Evolutionary conservation across 371 early-diverging fungal genomes (phyloP).

Genomic region (Fennellomyces sp.): DNA sequence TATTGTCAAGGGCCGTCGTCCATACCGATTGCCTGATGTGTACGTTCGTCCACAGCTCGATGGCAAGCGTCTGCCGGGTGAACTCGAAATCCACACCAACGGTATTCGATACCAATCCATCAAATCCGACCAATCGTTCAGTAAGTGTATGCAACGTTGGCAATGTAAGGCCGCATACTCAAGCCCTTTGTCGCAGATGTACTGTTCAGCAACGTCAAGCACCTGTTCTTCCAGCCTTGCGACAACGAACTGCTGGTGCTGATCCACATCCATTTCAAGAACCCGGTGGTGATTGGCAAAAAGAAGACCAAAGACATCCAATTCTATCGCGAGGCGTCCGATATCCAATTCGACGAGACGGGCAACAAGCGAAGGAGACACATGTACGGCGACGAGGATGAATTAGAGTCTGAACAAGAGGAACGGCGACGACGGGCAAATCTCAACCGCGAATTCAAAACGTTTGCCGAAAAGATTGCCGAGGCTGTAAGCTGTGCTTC

Average conservation of each 20-base stretch:
- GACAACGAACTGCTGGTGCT: constrained; percentile 95
- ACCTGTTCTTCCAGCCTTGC: constrained; percentile 98
- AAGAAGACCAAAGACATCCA: constrained; percentile 99
- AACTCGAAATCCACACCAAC: constrained; percentile 93
- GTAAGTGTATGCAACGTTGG: constrained; percentile 38
- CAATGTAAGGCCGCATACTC: neutral
- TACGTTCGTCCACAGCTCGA: constrained; percentile 86
- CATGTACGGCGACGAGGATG: constrained; percentile 97
- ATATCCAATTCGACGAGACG: constrained; percentile 96
- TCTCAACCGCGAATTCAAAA: constrained; percentile 94
- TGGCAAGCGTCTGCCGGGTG: constrained; percentile 89
- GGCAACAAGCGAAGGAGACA: constrained; percentile 92
- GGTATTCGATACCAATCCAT: constrained; percentile 91
- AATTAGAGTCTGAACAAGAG: constrained; percentile 94
- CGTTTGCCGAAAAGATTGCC: constrained; percentile 92
- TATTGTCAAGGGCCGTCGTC: constrained; percentile 80
- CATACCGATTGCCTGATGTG: constrained; percentile 83
- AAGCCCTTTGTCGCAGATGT: constrained; percentile 61
- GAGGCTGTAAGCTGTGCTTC: constrained; percentile 62
- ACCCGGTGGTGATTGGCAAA: constrained; percentile 97
- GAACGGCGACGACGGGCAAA: constrained; percentile 85
- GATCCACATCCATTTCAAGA: constrained; percentile 95
- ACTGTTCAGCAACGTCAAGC: constrained; percentile 97
- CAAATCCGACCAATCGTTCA: constrained; percentile 82
- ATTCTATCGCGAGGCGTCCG: constrained; percentile 98